Conservation (phyloP, 2,329 filamentous ascomycete species). For the Microascus cirrosus region DNA sequence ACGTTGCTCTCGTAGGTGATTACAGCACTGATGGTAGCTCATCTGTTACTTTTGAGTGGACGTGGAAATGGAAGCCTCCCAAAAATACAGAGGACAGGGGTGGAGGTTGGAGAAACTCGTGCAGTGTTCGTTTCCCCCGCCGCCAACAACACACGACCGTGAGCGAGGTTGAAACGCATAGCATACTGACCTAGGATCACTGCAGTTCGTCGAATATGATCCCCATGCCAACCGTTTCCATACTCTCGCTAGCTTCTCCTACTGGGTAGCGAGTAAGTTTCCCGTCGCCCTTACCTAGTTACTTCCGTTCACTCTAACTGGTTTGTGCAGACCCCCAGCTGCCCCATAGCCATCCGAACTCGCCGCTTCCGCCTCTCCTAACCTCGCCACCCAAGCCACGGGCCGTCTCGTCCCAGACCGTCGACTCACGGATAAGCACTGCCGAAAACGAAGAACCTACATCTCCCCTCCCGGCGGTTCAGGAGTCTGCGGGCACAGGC, state of each 20-base stretch:
- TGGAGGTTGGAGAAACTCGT: constrained; percentile 90
- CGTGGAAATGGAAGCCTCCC: constrained; percentile 93
- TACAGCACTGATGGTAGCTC: constrained; percentile 73
- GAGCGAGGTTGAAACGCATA: neutral
- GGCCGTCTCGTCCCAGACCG: constrained; percentile 76
- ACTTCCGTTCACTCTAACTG: constrained; percentile 1
- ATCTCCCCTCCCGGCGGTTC: constrained; percentile 30
- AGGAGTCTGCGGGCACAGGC: constrained; percentile 7
- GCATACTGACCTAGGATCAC: neutral
- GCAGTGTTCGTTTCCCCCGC: constrained; percentile 51
- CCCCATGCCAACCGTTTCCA: constrained; percentile 81
- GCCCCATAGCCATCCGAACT: constrained; percentile 45
- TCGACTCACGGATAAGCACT: constrained; percentile 71
- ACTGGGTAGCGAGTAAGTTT: constrained; percentile 33
- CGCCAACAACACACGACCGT: constrained; percentile 1
- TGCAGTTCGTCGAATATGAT: constrained; percentile 90
- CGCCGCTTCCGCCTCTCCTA: constrained; percentile 62
- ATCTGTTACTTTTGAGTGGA: constrained; percentile 85
- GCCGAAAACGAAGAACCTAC: constrained; percentile 52
- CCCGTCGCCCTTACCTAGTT: neutral
- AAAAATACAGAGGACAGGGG: constrained; percentile 70
- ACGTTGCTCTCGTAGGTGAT: constrained; percentile 90
- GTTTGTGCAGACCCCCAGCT: constrained; percentile 27
- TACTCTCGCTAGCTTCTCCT: constrained; percentile 84
- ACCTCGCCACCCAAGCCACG: constrained; percentile 65